Base-by-base conservation (phyloP, 441 rosid genomes). In the Arabidopsis lyrata region DNA sequence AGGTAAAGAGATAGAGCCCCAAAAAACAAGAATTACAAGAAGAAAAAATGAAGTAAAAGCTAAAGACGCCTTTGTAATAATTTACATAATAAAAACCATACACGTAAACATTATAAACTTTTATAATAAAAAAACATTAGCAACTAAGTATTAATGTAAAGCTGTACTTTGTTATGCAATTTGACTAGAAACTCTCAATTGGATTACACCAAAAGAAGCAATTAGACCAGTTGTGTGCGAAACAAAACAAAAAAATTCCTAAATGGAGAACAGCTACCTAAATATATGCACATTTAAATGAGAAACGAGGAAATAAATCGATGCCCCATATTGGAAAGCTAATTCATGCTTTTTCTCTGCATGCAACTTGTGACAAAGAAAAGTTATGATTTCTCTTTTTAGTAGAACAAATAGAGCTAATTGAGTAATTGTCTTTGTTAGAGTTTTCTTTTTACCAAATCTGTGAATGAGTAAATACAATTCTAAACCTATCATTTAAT, bases 161-260 rank as follows among this genome's bases (percentile, higher is more conserved):
- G 42, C 57, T 35, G 35, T 44, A 55, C 55, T 45, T 32, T 63
- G 47, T 64, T 15, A 53, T 73, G 39, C 59, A 64, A 56, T 22
- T 35, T 73, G 72, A 57, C 32, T 57, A 18, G 13, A 57, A 45
- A 57, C 12, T 65, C 22, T 11, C 29, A 27, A 47, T 42, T 73
- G 66, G 66, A 48, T 38, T 45, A 57, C 72, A 73, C 65, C 61
- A 50, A 29, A 16, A 5, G 44, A 61, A 71, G 44, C 61, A 71
- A 50, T 39, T 36, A 50, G 44, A 60, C 60, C 41, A 73, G 11
- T 44, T 53, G 54, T 53, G 54, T 63, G 56, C 24, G 22, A 38
- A 14, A 59, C 5, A 42, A 60, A 60, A 24, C 29, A 41, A 24
- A 14, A 42, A 14, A 35, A 5, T 3, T 52, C 55, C 18, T 41